Evolutionary conservation across 2,329 filamentous ascomycete species (phyloP).

Genomic region (Fusarium aywerte): DNA sequence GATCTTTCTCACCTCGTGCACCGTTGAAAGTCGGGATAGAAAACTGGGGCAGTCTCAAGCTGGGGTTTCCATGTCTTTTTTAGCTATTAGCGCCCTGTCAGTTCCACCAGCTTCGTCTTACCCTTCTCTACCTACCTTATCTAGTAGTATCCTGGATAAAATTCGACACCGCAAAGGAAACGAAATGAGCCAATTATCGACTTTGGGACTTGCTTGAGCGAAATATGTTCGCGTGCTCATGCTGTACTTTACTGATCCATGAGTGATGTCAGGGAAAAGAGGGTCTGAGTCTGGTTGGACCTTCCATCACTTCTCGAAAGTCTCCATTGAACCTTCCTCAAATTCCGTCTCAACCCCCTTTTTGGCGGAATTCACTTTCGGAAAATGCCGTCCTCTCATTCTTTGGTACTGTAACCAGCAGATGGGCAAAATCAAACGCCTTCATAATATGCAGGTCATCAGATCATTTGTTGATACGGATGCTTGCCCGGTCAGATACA

Average conservation of each 20-base stretch:
- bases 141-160: neutral
- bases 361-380: slow-evolving; percentile 3
- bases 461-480: neutral
- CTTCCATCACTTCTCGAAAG: slow-evolving; percentile 5
- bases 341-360: slow-evolving; percentile 6
- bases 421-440: neutral
- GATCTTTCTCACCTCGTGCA: slow-evolving; percentile 11
- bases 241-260: neutral
- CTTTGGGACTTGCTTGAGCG: neutral
- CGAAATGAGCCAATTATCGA: neutral
- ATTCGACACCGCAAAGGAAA: neutral
- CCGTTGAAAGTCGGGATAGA: slow-evolving; percentile 24
- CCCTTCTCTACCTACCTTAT: slow-evolving; percentile 1
- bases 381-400: slow-evolving; percentile 5
- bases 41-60: slow-evolving; percentile 31
- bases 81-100: slow-evolving; percentile 1
- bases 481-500: neutral
- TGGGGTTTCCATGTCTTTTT: slow-evolving; percentile 29
- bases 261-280: neutral
- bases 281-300: neutral
- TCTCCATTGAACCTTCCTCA: neutral
- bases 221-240: neutral
- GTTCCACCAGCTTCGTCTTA: slow-evolving; percentile 15
- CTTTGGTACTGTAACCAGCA: slow-evolving; percentile 2
- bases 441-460: slow-evolving; percentile 2